Conservation (phyloP, 2,329 filamentous ascomycete species). For the Coniochaeta sp. region DNA sequence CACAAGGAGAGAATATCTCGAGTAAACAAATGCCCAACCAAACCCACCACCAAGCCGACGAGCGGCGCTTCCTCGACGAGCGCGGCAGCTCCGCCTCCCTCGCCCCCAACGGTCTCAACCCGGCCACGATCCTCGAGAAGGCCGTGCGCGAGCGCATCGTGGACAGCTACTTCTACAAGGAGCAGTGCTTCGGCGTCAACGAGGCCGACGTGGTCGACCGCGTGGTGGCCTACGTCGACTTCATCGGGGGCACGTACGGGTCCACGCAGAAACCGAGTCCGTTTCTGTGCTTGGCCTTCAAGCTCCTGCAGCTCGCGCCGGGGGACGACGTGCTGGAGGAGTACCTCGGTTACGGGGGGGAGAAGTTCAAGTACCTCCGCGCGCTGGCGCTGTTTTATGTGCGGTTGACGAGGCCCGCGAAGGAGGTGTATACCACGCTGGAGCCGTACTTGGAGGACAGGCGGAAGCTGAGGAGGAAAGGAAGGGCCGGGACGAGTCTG, state of each 20-base stretch:
- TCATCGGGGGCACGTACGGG: conserved; percentile 84
- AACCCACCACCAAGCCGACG: conserved; percentile 64
- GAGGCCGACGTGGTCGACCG: conserved; percentile 77
- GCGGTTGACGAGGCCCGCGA: conserved; percentile 75
- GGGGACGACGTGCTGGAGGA: conserved; percentile 70
- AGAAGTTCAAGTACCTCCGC: conserved; percentile 78
- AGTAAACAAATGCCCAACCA: no score
- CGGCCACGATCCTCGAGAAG: conserved; percentile 93
- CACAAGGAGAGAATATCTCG: no score
- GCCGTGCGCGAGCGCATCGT: conserved; percentile 92
- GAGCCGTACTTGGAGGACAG: conserved; percentile 79
- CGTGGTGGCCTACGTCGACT: conserved; percentile 72
- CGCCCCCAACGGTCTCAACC: conserved; percentile 82
- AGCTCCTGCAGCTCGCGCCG: conserved; percentile 83
- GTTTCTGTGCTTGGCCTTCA: conserved; percentile 91
- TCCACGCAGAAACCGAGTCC: conserved; percentile 79
- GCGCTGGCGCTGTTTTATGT: conserved; percentile 90
- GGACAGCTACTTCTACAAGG: conserved; percentile 96
- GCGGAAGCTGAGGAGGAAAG: conserved; percentile 73
- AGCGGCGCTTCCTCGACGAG: conserved; percentile 78
- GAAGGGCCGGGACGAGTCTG: conserved; percentile 65
- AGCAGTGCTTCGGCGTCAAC: conserved; percentile 96
- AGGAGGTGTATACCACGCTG: conserved; percentile 70
- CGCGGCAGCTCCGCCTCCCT: conserved; percentile 71
- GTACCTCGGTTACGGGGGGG: conserved; percentile 70